Percentiles rank a stretch among this genome's conserved stretches.
Conservation (phyloP, 1,139 yeast species). For the Petasospora fabianii region DNA sequence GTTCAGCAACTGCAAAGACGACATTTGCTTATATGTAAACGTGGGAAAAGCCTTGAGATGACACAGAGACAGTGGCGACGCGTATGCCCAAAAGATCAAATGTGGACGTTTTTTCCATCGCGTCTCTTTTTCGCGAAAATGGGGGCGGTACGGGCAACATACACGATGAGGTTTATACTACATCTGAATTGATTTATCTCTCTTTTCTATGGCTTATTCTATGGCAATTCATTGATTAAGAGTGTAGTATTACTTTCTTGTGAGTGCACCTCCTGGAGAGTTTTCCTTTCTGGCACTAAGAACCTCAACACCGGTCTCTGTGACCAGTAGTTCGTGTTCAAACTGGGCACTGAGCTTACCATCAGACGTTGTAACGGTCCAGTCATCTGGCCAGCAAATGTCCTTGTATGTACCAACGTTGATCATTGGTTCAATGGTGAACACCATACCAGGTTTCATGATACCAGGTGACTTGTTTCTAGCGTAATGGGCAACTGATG, state of each 20-base stretch:
- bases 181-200: no score
- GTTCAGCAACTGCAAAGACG: constrained; percentile 82
- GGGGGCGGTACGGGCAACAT: no score
- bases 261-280: constrained; percentile 88
- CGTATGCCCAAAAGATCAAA: neutral
- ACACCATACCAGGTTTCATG: constrained; percentile 94
- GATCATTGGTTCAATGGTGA: constrained; percentile 98
- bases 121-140: no score
- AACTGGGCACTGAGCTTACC: constrained; percentile 92
- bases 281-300: constrained; percentile 74
- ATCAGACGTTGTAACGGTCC: constrained; percentile 92
- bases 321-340: constrained; percentile 87
- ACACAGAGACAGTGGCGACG: constrained; percentile 9
- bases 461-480: constrained; percentile 91
- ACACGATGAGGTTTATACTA: no score
- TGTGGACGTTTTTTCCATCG: neutral
- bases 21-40: no score
- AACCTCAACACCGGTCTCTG: constrained; percentile 92
- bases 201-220: neutral
- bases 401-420: constrained; percentile 84
- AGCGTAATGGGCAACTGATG: constrained; percentile 92
- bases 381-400: constrained; percentile 92
- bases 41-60: constrained; percentile 6
- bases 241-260: neutral
- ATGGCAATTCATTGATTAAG: neutral